phyloP scores from a whole-genome alignment of 164 flowering plant species.

The Macadamia integrifolia region DNA sequence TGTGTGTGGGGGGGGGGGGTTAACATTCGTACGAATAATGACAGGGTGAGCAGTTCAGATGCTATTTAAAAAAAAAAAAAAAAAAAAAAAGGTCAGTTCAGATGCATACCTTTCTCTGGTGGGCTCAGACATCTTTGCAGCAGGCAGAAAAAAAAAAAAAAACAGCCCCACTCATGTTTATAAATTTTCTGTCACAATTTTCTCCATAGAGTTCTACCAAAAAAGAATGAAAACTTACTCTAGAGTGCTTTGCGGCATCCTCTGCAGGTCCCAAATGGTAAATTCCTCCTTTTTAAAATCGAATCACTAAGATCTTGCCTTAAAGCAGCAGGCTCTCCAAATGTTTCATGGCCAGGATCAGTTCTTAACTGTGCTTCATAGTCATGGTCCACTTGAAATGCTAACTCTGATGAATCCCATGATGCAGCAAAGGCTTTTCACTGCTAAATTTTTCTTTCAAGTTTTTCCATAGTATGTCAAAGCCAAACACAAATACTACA shows the following conservation, averaged over 20 bases:
- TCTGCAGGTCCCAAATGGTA: conserved; percentile 45
- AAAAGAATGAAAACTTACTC: conserved; percentile 17
- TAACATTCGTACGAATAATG: background rate
- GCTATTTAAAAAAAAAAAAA: background rate
- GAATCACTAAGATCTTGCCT: conserved; percentile 52
- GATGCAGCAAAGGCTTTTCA: conserved; percentile 40
- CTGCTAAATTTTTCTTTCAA: conserved; percentile 49
- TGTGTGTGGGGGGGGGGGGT: too few relatives aligned
- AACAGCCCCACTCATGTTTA: conserved; percentile 33
- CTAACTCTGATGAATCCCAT: conserved; percentile 52
- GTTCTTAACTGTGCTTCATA: conserved; percentile 43
- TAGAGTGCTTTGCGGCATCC: conserved; percentile 40
- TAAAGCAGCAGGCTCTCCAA: conserved; percentile 27
- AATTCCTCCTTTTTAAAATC: conserved; percentile 41
- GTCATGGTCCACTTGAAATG: conserved; percentile 44
- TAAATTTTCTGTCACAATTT: conserved; percentile 50
- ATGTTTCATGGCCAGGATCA: conserved; percentile 40
- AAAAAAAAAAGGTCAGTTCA: background rate
- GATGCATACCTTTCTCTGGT: conserved; percentile 72
- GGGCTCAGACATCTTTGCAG: conserved; percentile 54
- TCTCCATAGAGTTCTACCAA: conserved; percentile 3
- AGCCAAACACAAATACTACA: conserved; percentile 84
- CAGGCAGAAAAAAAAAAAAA: conserved; percentile 6
- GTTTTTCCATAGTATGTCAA: conserved; percentile 51
- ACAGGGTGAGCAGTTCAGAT: background rate